phyloP scores from a whole-genome alignment of 2,329 filamentous ascomycete genomes.

The Colletotrichum sp. region DNA sequence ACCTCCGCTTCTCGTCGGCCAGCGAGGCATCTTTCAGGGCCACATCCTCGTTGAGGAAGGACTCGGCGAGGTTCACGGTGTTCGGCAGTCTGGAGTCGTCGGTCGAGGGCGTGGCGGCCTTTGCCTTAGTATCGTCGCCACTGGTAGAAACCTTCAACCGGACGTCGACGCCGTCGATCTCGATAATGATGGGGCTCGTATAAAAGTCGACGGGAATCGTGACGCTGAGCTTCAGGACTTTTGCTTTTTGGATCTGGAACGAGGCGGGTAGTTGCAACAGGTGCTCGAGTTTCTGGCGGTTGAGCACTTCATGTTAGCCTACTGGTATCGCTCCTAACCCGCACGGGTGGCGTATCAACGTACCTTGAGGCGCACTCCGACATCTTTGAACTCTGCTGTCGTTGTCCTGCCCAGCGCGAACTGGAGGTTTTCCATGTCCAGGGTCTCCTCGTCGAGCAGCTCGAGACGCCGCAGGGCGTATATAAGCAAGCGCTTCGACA shows the following conservation, averaged over 20 bases:
- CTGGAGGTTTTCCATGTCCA: constrained; percentile 87
- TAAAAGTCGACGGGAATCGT: constrained; percentile 90
- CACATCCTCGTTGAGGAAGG: constrained; percentile 61
- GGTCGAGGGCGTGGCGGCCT: constrained; percentile 25
- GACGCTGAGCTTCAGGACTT: constrained; percentile 76
- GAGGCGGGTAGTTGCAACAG: constrained; percentile 76
- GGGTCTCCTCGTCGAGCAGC: constrained; percentile 83
- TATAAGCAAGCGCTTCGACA: constrained; percentile 88
- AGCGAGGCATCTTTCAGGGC: constrained; percentile 63
- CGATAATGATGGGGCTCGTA: constrained; percentile 80
- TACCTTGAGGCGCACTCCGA: constrained; percentile 78
- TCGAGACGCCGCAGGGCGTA: constrained; percentile 86
- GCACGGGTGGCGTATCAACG: background rate
- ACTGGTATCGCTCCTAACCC: no score
- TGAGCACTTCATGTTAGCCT: background rate
- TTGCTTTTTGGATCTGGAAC: constrained; percentile 75
- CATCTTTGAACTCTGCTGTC: constrained; percentile 84
- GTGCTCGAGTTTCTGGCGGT: constrained; percentile 77
- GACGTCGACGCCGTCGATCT: constrained; percentile 82
- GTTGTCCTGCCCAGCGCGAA: constrained; percentile 83
- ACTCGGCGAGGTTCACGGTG: constrained; percentile 75
- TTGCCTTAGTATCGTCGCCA: constrained; percentile 30
- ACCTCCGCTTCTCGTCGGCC: constrained; percentile 63
- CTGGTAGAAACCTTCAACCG: constrained; percentile 59
- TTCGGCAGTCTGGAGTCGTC: constrained; percentile 60